phyloP scores from a whole-genome alignment of 179 eudicot species.

The Silene noctiflora region DNA sequence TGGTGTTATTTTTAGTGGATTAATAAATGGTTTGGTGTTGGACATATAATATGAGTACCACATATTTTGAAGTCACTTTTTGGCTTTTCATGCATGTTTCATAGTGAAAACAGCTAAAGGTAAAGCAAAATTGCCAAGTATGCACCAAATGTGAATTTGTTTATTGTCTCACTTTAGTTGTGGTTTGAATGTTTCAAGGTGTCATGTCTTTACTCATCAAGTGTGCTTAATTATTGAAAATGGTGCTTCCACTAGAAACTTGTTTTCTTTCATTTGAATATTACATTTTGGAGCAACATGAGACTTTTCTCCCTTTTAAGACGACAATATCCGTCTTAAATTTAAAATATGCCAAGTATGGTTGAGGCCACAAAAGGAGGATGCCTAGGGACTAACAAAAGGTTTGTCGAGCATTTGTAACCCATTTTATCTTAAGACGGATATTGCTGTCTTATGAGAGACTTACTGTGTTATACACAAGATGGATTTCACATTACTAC shows the following conservation, averaged over 20 bases:
- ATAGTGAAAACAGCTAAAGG: slow-evolving; percentile 26
- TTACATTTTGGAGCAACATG: slow-evolving; percentile 19
- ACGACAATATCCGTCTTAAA: no score
- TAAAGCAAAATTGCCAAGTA: slow-evolving; percentile 24
- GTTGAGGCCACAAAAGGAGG: no score
- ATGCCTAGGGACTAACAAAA: no score
- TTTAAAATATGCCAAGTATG: no score
- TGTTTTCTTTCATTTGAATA: slow-evolving; percentile 22
- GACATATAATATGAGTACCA: slow-evolving; percentile 2
- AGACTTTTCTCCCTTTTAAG: background rate
- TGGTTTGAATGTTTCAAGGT: slow-evolving; percentile 40
- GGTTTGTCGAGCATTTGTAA: background rate
- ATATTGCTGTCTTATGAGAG: no score
- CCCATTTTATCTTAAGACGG: no score
- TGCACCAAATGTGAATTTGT: slow-evolving; percentile 19
- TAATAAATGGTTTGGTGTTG: slow-evolving; percentile 9
- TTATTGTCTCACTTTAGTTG: slow-evolving; percentile 31
- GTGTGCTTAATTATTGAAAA: slow-evolving; percentile 19
- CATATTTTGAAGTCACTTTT: slow-evolving; percentile 34
- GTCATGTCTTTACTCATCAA: slow-evolving; percentile 21
- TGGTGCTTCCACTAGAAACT: slow-evolving; percentile 11
- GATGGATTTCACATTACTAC: background rate
- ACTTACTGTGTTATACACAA: no score
- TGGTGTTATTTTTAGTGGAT: slow-evolving; percentile 14
- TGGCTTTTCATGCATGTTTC: slow-evolving; percentile 34